phyloP scores from a whole-genome alignment of 2,329 filamentous ascomycete genomes.

The Verticillium nonalfalfae region DNA sequence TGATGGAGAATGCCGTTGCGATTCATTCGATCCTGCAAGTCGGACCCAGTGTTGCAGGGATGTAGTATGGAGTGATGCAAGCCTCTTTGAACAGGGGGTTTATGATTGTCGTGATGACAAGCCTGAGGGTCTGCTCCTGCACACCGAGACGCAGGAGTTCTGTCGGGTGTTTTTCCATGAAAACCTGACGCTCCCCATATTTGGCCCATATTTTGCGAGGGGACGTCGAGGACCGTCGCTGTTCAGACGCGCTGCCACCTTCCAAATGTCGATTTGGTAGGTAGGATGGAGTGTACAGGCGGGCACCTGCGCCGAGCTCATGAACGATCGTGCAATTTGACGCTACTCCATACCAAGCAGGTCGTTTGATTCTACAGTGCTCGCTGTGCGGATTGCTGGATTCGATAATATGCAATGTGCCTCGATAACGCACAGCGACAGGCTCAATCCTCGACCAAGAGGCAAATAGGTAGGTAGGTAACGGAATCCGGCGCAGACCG shows the following conservation, averaged over 20 bases:
- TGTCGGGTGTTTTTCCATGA: not conserved
- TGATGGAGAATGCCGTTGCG: not conserved
- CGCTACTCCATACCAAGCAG: not conserved
- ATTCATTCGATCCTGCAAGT: not conserved
- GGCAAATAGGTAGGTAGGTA: not conserved
- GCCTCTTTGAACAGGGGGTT: not conserved
- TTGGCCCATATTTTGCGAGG: not conserved
- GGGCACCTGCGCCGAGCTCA: not conserved
- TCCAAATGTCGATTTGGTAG: not conserved
- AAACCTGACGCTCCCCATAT: not conserved
- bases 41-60: not conserved
- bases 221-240: not conserved
- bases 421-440: not conserved
- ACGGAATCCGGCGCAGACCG: not conserved
- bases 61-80: not conserved
- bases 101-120: not conserved
- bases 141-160: not conserved
- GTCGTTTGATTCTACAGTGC: not conserved
- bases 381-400: not conserved
- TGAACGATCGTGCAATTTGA: not conserved
- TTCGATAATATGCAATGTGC: not conserved
- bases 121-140: not conserved
- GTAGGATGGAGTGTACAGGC: not conserved
- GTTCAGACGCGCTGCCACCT: not conserved
- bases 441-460: not conserved